These are phyloP conservation scores for Candida tunisiensis DNA, from an alignment of 1,139 yeast species.

Conservation along the genomic window DNA sequence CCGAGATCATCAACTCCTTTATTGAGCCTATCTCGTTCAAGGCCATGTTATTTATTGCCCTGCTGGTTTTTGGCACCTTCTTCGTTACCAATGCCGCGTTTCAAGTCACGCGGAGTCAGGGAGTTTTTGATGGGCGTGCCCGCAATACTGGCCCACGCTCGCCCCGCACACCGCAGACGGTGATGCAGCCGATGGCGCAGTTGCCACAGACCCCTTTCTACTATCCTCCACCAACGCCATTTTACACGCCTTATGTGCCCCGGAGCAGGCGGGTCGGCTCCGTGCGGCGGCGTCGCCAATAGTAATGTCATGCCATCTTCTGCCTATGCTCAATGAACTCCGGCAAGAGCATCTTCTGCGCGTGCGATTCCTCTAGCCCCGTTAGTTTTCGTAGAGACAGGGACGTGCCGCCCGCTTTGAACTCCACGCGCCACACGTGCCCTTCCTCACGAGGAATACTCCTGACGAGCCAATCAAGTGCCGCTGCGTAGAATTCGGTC, in stretches of 20 bases:
- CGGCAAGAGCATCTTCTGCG: not conserved
- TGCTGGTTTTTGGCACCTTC: constrained; percentile 28
- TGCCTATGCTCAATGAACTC: not conserved
- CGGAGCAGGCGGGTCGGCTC: no score
- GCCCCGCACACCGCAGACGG: not conserved
- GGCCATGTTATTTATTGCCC: constrained; percentile 34
- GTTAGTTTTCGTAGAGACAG: constrained; percentile 22
- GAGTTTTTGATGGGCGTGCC: not conserved
- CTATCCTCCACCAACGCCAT: not conserved
- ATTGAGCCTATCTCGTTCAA: constrained; percentile 64
- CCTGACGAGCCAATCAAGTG: constrained; percentile 56
- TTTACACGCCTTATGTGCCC: not conserved
- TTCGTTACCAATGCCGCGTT: constrained; percentile 18
- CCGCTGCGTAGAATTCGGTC: constrained; percentile 72
- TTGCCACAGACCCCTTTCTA: not conserved
- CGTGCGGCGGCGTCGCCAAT: not conserved
- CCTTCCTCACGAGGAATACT: constrained; percentile 38
- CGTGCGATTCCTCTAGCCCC: not conserved
- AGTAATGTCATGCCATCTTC: not conserved
- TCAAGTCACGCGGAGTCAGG: no score
- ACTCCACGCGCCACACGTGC: constrained; percentile 27
- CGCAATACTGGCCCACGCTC: not conserved
- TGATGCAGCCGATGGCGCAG: not conserved
- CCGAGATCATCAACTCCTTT: constrained; percentile 67
- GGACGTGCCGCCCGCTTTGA: constrained; percentile 22